A percentile compares a stretch with the other conserved stretches of the same genome.
These are phyloP conservation scores for Casuarina cunninghamiana DNA, from an alignment of 306 rosid species.

Conservation along the genomic window DNA sequence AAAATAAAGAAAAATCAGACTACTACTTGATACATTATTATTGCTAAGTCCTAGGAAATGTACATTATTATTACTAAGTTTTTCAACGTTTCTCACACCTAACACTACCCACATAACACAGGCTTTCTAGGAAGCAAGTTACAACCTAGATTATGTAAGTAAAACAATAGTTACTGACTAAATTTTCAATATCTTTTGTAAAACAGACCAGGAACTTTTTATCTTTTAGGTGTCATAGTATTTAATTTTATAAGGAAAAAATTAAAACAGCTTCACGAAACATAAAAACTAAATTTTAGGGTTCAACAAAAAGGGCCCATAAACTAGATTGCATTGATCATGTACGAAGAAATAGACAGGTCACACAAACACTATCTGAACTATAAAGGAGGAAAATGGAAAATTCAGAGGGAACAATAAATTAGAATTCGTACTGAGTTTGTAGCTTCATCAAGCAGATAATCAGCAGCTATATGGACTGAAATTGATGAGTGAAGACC, in stretches of 20 bases:
- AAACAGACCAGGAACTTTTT: background rate
- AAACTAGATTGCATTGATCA: background rate
- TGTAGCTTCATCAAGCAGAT: conserved; percentile 53
- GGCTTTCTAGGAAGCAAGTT: background rate
- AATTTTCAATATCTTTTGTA: background rate
- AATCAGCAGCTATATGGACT: conserved; percentile 77
- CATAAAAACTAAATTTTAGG: background rate
- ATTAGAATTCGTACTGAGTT: conserved; percentile 51
- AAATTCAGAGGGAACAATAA: background rate
- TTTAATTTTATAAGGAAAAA: background rate
- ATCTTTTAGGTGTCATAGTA: background rate
- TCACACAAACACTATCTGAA: background rate
- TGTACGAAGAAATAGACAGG: background rate
- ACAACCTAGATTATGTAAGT: background rate
- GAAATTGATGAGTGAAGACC: conserved; percentile 99
- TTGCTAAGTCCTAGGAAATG: background rate
- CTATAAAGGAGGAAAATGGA: background rate
- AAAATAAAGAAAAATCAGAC: conserved; percentile 27
- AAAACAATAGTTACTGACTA: background rate
- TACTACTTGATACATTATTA: conserved; percentile 6
- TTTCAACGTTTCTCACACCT: background rate
- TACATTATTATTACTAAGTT: background rate
- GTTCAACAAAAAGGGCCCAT: background rate
- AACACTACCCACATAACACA: background rate
- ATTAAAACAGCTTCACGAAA: background rate